These are phyloP conservation scores for Cryomyces minteri DNA, from an alignment of 495 filamentous ascomycete genomes.

Conservation along the genomic window DNA sequence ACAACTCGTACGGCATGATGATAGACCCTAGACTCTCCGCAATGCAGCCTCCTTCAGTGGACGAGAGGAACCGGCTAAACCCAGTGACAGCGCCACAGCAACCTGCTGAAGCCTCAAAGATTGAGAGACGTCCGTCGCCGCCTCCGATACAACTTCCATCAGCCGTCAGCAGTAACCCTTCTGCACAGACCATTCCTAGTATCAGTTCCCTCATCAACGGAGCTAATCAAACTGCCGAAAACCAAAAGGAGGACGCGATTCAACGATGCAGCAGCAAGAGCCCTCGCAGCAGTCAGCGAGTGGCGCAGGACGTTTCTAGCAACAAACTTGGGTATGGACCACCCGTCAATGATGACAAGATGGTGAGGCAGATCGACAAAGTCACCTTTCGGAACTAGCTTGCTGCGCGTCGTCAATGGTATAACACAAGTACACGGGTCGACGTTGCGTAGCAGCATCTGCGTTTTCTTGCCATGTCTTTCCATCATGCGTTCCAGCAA, in stretches of 20 bases:
- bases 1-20: background rate
- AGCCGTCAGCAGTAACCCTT: background rate
- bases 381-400: background rate
- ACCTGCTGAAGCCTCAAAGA: background rate
- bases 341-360: background rate
- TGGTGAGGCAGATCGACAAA: background rate
- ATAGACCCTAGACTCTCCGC: background rate
- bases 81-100: background rate
- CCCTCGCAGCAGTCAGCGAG: constrained; percentile 3
- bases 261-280: constrained; percentile 7
- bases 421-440: no score
- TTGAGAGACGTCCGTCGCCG: background rate
- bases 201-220: background rate
- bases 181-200: background rate
- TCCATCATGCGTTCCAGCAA: no score
- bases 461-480: no score
- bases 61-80: background rate
- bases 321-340: constrained; percentile 9
- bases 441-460: no score
- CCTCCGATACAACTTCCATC: background rate
- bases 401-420: no score
- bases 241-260: background rate
- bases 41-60: background rate
- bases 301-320: constrained; percentile 7
- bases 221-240: background rate